Percentiles rank a stretch among this genome's conserved stretches.
phyloP scores from a whole-genome alignment of 352 stramenopile genomes.

The Phytophthora multivora region DNA sequence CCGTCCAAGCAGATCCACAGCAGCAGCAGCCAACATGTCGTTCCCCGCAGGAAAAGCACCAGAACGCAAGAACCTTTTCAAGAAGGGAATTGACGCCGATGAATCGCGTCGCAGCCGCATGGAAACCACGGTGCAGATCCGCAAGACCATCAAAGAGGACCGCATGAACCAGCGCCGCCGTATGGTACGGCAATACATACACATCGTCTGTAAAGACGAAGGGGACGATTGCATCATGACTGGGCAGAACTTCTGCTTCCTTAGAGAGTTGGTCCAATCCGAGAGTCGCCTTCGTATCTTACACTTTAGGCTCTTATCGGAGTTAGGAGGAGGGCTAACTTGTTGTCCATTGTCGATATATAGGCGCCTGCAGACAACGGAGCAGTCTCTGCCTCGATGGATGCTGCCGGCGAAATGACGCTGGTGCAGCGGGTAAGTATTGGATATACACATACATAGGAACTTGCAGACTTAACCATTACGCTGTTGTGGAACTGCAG shows the following conservation, averaged over 20 bases:
- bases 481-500: slow-evolving; percentile 42
- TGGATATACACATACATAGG: slow-evolving; percentile 11
- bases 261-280: not conserved
- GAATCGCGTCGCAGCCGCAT: slow-evolving; percentile 73
- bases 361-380: slow-evolving; percentile 26
- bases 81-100: slow-evolving; percentile 82
- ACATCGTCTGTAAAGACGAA: not conserved
- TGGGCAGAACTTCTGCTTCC: not conserved
- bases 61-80: slow-evolving; percentile 79
- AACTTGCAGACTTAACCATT: slow-evolving; percentile 17
- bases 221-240: not conserved
- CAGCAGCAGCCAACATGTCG: slow-evolving; percentile 50
- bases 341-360: slow-evolving; percentile 20
- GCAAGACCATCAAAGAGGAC: slow-evolving; percentile 85
- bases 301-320: not conserved
- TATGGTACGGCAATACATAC: slow-evolving; percentile 48
- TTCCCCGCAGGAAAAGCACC: slow-evolving; percentile 70
- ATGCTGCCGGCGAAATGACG: slow-evolving; percentile 52
- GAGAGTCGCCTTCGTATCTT: slow-evolving; percentile 16
- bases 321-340: slow-evolving; percentile 9
- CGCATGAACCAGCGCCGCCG: slow-evolving; percentile 77
- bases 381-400: slow-evolving; percentile 29
- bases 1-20: slow-evolving; percentile 7
- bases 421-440: slow-evolving; percentile 55
- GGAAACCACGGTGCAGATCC: slow-evolving; percentile 86